Evolutionary conservation across 139 green algal genomes (phyloP).

Genomic region (Desmodesmus armatus): DNA sequence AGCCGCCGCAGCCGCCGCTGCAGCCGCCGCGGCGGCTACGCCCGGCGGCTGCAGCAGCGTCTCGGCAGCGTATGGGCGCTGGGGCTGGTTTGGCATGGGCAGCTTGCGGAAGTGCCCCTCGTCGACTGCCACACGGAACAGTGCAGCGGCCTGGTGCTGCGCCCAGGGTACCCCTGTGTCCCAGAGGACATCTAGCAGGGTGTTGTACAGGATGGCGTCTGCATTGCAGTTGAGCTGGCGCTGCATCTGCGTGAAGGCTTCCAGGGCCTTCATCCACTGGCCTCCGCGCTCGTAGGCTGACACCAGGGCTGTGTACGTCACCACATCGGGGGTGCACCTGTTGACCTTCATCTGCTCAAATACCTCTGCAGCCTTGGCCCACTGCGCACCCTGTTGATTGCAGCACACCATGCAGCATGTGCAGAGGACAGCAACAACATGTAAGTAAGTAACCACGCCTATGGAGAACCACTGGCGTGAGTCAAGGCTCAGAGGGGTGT

Average conservation of each 20-base stretch:
- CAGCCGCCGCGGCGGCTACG: background rate
- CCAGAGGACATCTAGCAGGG: constrained; percentile 84
- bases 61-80: background rate
- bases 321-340: constrained; percentile 80
- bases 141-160: constrained; percentile 63
- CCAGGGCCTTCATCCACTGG: constrained; percentile 67
- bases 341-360: constrained; percentile 76
- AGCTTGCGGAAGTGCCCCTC: constrained; percentile 73
- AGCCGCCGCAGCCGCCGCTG: background rate
- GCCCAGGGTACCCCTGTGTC: constrained; percentile 80
- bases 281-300: constrained; percentile 77
- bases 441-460: no score
- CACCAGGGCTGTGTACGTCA: constrained; percentile 88
- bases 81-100: constrained; percentile 25
- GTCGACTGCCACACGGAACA: constrained; percentile 54
- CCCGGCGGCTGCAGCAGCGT: background rate
- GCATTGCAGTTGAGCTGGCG: constrained; percentile 56
- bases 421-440: no score
- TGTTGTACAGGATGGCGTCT: constrained; percentile 85
- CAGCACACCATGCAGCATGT: no score
- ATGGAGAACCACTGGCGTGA: no score
- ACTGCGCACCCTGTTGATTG: constrained; percentile 62
- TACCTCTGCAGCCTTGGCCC: constrained; percentile 70
- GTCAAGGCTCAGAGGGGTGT: no score
- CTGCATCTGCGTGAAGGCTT: constrained; percentile 53